Evolutionary conservation across 78 protist genomes (phyloP), one percentile per base, ranked within the genome.

Genomic region (Dictyostelium capitatum): DNA sequence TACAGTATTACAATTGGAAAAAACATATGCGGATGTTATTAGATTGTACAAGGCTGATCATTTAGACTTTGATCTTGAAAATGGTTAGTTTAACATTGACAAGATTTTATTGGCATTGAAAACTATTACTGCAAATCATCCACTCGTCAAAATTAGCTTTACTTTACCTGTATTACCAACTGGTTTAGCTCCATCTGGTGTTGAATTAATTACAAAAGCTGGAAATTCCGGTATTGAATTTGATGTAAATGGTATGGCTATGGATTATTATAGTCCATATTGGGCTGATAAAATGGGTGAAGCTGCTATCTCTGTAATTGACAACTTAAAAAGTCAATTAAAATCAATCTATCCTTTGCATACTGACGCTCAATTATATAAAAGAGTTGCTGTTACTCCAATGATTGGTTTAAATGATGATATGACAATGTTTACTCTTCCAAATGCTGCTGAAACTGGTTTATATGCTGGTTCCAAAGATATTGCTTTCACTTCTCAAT

Each of bases 61-160:
- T 65, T 65, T 43, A n/a, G 79, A 20, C 47, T 41, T 72, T 43
- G 15, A 25, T 72, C 47, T 28, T n/a, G n/a, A n/a, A n/a, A 46
- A 72, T 72, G 79, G 19, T 19, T 72, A 28, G 79, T 32, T n/a
- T 72, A 17, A 72, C n/a, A n/a, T n/a, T n/a, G n/a, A n/a, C n/a
- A n/a, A n/a, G n/a, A 57, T 57, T 5, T 57, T 14, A 14, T 57
- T 57, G 10, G 9, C 67, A 57, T 57, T 20, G 37, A 14, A 14
- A 10, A 57, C n/a, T n/a, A n/a, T n/a, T 20, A 11, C 67, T n/a
- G 4, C 67, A 57, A 57, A 20, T n/a, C n/a, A n/a, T n/a, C 77
- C 47, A 69, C 43, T 15, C 23, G 6, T 69, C 15, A 37, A 10
- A 37, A 69, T 37, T 17, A 37, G 53, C 30, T 23, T 69, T 5